These are phyloP conservation scores for Tuber brumale DNA, from an alignment of 495 filamentous ascomycete species.

Conservation along the genomic window DNA sequence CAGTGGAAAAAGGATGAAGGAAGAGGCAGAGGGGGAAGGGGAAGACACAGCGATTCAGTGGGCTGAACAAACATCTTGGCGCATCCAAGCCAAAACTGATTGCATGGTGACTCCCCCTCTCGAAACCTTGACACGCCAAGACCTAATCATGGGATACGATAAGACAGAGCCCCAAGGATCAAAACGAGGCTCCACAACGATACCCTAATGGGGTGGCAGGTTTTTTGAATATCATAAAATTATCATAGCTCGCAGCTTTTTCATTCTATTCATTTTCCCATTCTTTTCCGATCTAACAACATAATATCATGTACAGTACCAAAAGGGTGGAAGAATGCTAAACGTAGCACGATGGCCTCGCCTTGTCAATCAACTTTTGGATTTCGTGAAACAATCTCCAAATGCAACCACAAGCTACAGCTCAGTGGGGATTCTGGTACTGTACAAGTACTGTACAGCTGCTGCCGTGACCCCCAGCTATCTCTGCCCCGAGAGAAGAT, in stretches of 20 bases:
- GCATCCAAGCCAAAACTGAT: not conserved
- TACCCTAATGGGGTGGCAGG: not conserved
- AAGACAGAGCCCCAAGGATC: not conserved
- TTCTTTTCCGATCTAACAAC: not conserved
- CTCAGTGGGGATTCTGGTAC: too few species aligned
- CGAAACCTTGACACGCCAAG: not conserved
- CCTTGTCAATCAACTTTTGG: not conserved
- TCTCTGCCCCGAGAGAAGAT: not conserved
- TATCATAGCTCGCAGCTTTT: not conserved
- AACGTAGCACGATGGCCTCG: not conserved
- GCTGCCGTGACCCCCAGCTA: not conserved
- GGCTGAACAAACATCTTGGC: not conserved
- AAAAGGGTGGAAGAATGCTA: not conserved
- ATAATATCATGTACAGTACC: not conserved
- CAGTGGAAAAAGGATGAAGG: not conserved
- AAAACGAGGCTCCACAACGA: not conserved
- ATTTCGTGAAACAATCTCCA: not conserved
- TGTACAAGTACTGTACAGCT: too few species aligned
- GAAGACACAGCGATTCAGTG: not conserved
- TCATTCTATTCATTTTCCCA: not conserved
- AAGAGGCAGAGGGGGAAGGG: not conserved
- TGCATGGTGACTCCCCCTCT: not conserved
- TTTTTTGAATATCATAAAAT: not conserved
- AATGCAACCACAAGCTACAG: not conserved
- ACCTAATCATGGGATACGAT: not conserved